phyloP scores from a whole-genome alignment of 345 rosid species.

The Bruguiera parviflora region DNA sequence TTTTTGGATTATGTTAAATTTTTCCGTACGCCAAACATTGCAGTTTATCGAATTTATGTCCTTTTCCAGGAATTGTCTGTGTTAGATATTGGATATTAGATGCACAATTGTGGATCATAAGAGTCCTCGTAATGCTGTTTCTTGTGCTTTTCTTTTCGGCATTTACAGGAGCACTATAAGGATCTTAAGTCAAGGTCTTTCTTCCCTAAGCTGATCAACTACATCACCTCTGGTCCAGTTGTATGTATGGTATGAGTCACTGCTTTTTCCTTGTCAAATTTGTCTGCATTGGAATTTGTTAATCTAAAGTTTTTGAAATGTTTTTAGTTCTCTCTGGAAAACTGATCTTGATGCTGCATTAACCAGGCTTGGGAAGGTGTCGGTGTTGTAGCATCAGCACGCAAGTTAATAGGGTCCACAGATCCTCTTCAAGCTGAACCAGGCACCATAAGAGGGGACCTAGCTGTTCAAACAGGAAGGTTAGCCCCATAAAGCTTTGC shows the following conservation, averaged over 20 bases:
- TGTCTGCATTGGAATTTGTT: neutral
- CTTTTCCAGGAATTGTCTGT: neutral
- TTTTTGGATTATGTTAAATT: neutral
- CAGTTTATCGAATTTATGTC: neutral
- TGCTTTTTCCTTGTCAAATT: neutral
- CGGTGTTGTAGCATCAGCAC: slow-evolving; percentile 92
- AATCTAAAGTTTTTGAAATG: neutral
- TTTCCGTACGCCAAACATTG: neutral
- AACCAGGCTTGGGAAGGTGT: slow-evolving; percentile 93
- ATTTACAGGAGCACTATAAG: slow-evolving; percentile 79
- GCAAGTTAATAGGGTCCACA: slow-evolving; percentile 87
- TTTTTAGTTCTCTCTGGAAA: slow-evolving; percentile 7
- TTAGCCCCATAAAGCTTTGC: slow-evolving; percentile 25
- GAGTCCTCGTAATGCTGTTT: neutral
- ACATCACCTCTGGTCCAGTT: slow-evolving; percentile 95
- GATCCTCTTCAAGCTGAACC: slow-evolving; percentile 98
- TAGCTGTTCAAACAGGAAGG: slow-evolving; percentile 99
- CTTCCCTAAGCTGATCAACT: slow-evolving; percentile 70
- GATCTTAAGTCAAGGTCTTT: slow-evolving; percentile 85
- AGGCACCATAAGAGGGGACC: slow-evolving; percentile 94
- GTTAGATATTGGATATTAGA: neutral
- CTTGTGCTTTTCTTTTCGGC: neutral
- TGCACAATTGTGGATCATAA: too few relatives aligned
- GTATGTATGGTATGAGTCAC: slow-evolving; percentile 77
- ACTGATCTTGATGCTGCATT: slow-evolving; percentile 16